phyloP scores from a whole-genome alignment of 2,329 filamentous ascomycete species.

The Alternaria rosae region DNA sequence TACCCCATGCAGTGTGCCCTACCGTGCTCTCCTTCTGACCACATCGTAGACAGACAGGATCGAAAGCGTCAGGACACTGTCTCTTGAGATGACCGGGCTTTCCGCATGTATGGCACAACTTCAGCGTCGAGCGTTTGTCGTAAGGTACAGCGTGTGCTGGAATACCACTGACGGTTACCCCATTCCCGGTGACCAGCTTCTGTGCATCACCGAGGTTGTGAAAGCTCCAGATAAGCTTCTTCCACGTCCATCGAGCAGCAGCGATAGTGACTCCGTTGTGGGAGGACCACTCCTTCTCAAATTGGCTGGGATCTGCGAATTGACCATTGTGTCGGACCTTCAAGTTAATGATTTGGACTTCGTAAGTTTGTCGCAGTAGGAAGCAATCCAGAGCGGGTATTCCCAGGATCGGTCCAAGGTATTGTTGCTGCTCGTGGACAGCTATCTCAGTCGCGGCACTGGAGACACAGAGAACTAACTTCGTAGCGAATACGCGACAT shows the following conservation, averaged over 20 bases:
- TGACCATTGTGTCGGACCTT: not conserved
- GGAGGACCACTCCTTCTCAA: not conserved
- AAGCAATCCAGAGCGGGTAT: not conserved
- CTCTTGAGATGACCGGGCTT: not conserved
- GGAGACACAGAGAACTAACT: not conserved
- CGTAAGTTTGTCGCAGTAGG: not conserved
- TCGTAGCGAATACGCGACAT: not conserved
- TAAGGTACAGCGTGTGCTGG: not conserved
- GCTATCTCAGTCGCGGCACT: not conserved
- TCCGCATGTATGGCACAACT: not conserved
- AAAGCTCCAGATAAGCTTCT: not conserved
- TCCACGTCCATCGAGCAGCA: not conserved
- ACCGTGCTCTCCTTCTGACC: not conserved
- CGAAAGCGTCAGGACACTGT: not conserved
- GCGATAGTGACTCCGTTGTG: not conserved
- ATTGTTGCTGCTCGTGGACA: not conserved
- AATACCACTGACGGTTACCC: not conserved
- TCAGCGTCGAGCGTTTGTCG: not conserved
- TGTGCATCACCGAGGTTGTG: not conserved
- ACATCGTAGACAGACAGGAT: not conserved
- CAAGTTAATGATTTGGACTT: not conserved
- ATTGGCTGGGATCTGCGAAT: not conserved
- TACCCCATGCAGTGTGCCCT: not conserved
- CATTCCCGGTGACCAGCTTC: not conserved
- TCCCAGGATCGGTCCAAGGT: not conserved